Percentiles rank a stretch among this genome's conserved stretches.
Conservation (phyloP, 352 stramenopile genomes). For the Lagenidium sp. region DNA sequence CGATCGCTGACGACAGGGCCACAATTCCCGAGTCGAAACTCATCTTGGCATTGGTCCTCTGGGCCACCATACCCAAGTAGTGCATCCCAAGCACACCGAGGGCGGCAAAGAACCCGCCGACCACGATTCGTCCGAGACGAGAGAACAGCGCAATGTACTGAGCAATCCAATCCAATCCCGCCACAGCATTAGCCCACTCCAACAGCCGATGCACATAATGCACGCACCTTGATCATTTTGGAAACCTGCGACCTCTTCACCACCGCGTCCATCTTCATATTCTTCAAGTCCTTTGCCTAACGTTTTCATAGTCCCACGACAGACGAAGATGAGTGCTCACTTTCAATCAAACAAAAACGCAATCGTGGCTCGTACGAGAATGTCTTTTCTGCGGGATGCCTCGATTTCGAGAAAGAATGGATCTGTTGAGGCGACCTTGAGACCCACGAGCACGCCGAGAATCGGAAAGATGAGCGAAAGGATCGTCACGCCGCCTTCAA, state of each 20-base stretch:
- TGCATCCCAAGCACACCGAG: conserved; percentile 64
- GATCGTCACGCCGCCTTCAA: conserved; percentile 41
- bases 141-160: conserved; percentile 30
- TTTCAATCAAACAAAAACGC: background rate
- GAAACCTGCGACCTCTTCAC: background rate
- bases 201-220: background rate
- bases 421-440: conserved; percentile 47
- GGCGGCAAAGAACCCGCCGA: conserved; percentile 41
- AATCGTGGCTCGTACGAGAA: conserved; percentile 14
- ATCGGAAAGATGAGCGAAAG: conserved; percentile 48
- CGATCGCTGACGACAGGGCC: conserved; percentile 35
- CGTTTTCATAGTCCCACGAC: conserved; percentile 17
- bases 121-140: conserved; percentile 35
- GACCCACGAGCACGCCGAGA: conserved; percentile 41
- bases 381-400: conserved; percentile 34
- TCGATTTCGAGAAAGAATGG: conserved; percentile 65
- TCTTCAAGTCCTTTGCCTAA: conserved; percentile 28
- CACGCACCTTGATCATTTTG: conserved; percentile 8
- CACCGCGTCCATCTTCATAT: background rate
- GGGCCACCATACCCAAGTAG: conserved; percentile 58
- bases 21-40: conserved; percentile 27
- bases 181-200: background rate
- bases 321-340: background rate
- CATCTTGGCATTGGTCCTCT: conserved; percentile 39
- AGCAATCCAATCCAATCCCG: background rate